Base-by-base conservation (phyloP, 805 yeast species). In the Ogataea trehaloabstinens region DNA sequence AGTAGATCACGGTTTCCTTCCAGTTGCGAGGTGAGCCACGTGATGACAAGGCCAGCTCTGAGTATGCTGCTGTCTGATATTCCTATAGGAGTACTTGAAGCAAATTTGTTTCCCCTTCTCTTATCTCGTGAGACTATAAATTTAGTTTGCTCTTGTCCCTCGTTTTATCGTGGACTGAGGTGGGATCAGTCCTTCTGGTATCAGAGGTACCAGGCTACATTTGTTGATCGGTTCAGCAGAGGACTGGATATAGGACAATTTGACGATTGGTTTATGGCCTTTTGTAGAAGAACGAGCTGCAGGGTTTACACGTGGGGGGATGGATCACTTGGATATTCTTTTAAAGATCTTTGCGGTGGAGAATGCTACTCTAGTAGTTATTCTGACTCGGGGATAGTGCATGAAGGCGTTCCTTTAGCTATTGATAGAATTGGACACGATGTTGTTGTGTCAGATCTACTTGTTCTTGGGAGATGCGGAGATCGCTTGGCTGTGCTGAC, bases 251-350 rank as follows among this genome's bases (percentile, higher is more conserved):
- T 30, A 4, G 6, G 22, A 21, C 27, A 30, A 12, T 15, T 20
- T 10, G 11, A 24, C 25, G 45, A 41, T 17, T 41, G 45, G 45
- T 37, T 30, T 20, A 13, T 17, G 2, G 13, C 35, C 27, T 41
- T 37, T 30, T 15, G 24, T 8, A 38, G 25, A 7, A 20, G 45
- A 18, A 30, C 22, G 19, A 10, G 20, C 7, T 24, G 36, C 28
- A 13, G 38, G 19, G 15, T 41, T 22, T 38, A 37, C 30, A 41
- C 45, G 3, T 41, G 45, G 45, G 45, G 45, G 13, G 21, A 40
- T 6, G 45, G 45, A 6, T 37, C 45, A 7, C 27, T 41, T 20
- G 45, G 45, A n/a, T 41, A 41, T 21, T 41, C 45, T 21, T 77
- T 2, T 19, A 18, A 25, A 24, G 41, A 42, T 16, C 34, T 38